Percentiles rank a stretch among this genome's conserved stretches.
phyloP scores from a whole-genome alignment of 441 rosid genomes.

The Jatropha podagrica region DNA sequence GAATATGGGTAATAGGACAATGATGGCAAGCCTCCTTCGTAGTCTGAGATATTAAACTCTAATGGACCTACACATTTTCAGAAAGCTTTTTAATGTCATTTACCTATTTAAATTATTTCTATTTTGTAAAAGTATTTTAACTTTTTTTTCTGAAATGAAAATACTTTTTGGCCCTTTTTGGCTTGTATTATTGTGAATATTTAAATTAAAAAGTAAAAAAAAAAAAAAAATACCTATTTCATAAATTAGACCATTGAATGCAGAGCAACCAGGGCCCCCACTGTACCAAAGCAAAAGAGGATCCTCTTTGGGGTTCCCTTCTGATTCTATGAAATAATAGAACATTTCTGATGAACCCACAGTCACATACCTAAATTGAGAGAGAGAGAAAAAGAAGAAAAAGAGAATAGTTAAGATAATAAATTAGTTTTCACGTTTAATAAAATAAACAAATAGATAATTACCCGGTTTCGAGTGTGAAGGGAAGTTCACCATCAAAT shows the following conservation, averaged over 20 bases:
- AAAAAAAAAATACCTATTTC: slow-evolving; percentile 32
- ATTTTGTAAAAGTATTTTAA: no score
- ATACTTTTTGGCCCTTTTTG: no score
- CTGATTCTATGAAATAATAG: slow-evolving; percentile 42
- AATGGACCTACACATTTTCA: slow-evolving; percentile 34
- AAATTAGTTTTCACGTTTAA: no score
- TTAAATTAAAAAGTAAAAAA: no score
- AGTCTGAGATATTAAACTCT: slow-evolving; percentile 30
- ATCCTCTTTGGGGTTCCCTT: slow-evolving; percentile 31
- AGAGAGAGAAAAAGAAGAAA: neutral
- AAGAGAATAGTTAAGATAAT: neutral
- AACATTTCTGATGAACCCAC: slow-evolving; percentile 35
- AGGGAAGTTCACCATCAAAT: slow-evolving; percentile 45
- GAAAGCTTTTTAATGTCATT: neutral
- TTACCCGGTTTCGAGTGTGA: slow-evolving; percentile 49
- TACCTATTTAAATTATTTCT: neutral
- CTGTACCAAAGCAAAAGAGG: slow-evolving; percentile 43
- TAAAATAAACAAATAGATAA: no score
- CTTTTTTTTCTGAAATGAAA: no score
- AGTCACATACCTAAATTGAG: slow-evolving; percentile 30
- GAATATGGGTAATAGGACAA: slow-evolving; percentile 32
- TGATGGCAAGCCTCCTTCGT: slow-evolving; percentile 31
- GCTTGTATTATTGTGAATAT: no score
- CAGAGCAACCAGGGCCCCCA: slow-evolving; percentile 45
- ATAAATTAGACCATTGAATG: slow-evolving; percentile 28